phyloP scores from a whole-genome alignment of 768 basidiomycete genomes.

The Mycena sanguinolenta region DNA sequence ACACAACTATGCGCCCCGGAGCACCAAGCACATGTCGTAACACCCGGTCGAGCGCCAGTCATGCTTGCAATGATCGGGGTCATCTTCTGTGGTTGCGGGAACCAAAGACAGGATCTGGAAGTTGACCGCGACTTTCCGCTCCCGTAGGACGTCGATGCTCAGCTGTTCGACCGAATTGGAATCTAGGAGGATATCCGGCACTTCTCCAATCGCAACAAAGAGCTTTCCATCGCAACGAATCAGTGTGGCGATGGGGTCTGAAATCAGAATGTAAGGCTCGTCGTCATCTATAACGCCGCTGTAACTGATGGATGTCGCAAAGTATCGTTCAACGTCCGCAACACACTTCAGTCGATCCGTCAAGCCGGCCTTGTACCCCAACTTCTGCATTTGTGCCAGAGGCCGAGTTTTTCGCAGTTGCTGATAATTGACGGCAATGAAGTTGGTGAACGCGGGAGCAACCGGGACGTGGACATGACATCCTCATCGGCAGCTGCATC shows the following conservation, averaged over 20 bases:
- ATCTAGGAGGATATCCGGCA: slow-evolving; percentile 42
- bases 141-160: slow-evolving; percentile 34
- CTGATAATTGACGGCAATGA: not conserved
- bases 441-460: not conserved
- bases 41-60: slow-evolving; percentile 44
- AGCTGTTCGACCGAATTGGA: slow-evolving; percentile 33
- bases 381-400: not conserved
- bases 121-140: slow-evolving; percentile 33
- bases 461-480: not conserved
- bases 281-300: not conserved
- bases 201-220: slow-evolving; percentile 41
- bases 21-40: slow-evolving; percentile 4
- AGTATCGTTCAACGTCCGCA: not conserved
- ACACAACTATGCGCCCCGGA: slow-evolving; percentile 41
- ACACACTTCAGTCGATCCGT: not conserved
- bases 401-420: not conserved
- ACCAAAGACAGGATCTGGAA: slow-evolving; percentile 44
- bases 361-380: not conserved
- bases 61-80: slow-evolving; percentile 32
- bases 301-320: not conserved
- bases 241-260: slow-evolving; percentile 44
- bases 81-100: slow-evolving; percentile 38
- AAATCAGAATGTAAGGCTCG: slow-evolving; percentile 30
- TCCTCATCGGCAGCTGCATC: not conserved
- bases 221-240: slow-evolving; percentile 39